Base-by-base conservation (phyloP, 495 filamentous ascomycete species). In the Lasiosphaeria ovina region DNA sequence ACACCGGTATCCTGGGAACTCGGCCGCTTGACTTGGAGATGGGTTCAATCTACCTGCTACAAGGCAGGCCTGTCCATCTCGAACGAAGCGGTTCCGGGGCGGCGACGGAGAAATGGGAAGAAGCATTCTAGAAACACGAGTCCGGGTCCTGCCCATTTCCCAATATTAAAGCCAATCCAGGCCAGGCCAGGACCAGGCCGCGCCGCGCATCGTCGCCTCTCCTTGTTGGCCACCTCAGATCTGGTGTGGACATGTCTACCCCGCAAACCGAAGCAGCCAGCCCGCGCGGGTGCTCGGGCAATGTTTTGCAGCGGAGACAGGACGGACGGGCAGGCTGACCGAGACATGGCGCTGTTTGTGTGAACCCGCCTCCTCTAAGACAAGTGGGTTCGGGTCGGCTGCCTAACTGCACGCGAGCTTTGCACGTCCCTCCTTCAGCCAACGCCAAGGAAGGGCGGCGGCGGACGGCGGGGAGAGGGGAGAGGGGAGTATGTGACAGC, bases 1-100 rank as follows among this genome's bases (percentile, higher is more conserved):
- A 7, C 54, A 32, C 57, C 61, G 61, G 67, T 44, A 35, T 33
- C 51, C 55, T 54, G 65, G 61, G 52, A 61, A 55, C 50, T 35
- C 35, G 59, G 7, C 31, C 58, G 31, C 47, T 56, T 60, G 35
- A 60, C 51, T 48, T 55, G 56, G 31, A 52, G 48, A 62, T 54
- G 45, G 35, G 35, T 35, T 57, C 70, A 72, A 69, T 71, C 56
- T 69, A 73, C 63, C 14, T 71, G 68, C 65, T 57, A 68, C 70
- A 51, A 51, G 51, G 52, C 36, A 58, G 59, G 51, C 61, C 40
- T 47, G 58, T 54, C 48, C 57, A 64, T 57, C 61, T 38, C 53
- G 55, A 49, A 51, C 35, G 47, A 61, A 58, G 54, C 44, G 24
- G 44, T 57, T 51, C 62, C 45, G 53, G 17, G 35, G 45, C 32